phyloP scores from a whole-genome alignment of 2,329 filamentous ascomycete genomes.

The Aspergillus unguis region DNA sequence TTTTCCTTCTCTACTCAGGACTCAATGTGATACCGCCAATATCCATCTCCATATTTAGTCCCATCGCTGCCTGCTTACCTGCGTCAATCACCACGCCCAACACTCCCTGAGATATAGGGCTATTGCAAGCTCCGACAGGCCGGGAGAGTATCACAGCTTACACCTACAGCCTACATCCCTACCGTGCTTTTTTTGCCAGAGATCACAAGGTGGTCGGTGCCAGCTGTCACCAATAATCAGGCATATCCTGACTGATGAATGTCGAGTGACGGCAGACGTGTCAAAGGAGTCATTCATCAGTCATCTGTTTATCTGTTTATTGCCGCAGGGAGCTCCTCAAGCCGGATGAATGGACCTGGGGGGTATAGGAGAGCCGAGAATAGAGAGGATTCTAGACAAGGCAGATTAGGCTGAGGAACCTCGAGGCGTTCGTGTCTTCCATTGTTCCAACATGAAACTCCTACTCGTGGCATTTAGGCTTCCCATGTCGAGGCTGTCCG shows the following conservation, averaged over 20 bases:
- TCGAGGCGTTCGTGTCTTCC: too few relatives aligned
- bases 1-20: not conserved
- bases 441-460: conserved; percentile 11
- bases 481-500: conserved; percentile 5
- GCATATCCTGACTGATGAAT: conserved; percentile 10
- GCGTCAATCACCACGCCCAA: not conserved
- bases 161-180: not conserved
- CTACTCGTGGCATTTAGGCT: conserved; percentile 12
- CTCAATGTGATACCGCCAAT: not conserved
- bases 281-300: not conserved
- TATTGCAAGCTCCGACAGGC: not conserved
- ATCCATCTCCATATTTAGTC: not conserved
- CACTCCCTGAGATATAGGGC: not conserved
- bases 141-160: conserved; percentile 13
- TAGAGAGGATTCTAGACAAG: too few relatives aligned
- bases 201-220: conserved; percentile 20
- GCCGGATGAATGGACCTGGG: too few relatives aligned
- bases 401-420: too few relatives aligned
- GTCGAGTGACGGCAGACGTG: conserved; percentile 10
- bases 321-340: too few relatives aligned
- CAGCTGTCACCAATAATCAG: conserved; percentile 19
- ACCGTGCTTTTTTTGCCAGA: not conserved
- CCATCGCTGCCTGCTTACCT: not conserved
- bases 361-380: too few relatives aligned
- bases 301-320: not conserved